phyloP scores from a whole-genome alignment of 352 stramenopile species.

The Globisporangium okanoganense region DNA sequence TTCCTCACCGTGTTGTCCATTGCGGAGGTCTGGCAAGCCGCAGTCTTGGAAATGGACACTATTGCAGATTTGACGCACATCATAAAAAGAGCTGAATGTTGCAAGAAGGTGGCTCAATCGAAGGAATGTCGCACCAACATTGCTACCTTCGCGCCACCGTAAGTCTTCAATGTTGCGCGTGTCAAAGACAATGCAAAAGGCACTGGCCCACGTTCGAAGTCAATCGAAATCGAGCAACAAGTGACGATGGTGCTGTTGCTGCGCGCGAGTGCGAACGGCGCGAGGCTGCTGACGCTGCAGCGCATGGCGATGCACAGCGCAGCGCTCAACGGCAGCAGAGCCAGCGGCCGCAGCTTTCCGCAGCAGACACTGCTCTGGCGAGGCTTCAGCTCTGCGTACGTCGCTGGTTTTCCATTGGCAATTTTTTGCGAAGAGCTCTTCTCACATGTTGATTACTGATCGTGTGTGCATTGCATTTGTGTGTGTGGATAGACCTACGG shows the following conservation, averaged over 20 bases:
- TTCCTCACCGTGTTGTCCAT: too few species aligned
- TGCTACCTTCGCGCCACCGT: neutral
- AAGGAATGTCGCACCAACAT: too few species aligned
- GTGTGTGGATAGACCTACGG: neutral
- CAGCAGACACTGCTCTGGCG: slow-evolving; percentile 12
- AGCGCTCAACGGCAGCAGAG: neutral
- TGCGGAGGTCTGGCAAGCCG: too few species aligned
- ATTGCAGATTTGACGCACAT: neutral
- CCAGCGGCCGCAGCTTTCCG: neutral
- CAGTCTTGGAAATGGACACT: too few species aligned
- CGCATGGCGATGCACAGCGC: slow-evolving; percentile 6
- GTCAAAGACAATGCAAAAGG: slow-evolving; percentile 1
- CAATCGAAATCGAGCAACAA: neutral
- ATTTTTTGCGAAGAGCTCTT: neutral
- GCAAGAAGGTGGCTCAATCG: neutral
- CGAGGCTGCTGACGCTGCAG: slow-evolving; percentile 12
- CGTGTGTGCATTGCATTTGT: neutral
- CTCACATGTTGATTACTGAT: neutral
- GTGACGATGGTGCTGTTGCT: slow-evolving; percentile 6
- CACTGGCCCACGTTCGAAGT: neutral
- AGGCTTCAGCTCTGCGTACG: slow-evolving; percentile 40
- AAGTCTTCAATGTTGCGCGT: slow-evolving; percentile 2
- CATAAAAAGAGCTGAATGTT: neutral
- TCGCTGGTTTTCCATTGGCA: neutral
- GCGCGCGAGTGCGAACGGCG: neutral